phyloP scores from a whole-genome alignment of 1,284 basidiomycete species.

The Cutaneotrichosporon sp. region DNA sequence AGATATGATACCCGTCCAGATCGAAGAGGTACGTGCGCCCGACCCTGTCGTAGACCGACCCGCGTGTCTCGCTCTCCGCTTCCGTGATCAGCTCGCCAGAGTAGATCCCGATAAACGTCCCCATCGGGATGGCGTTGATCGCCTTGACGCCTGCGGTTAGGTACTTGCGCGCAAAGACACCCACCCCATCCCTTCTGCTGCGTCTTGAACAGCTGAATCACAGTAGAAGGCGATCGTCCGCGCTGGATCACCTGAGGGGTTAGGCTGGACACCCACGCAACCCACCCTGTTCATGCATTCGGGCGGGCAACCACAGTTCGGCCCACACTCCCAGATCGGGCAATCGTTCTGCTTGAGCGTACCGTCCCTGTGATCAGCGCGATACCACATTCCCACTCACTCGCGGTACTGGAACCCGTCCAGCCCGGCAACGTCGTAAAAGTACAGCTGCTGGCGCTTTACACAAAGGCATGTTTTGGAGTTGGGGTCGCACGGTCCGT shows the following conservation, averaged over 20 bases:
- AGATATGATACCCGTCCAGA: conserved; percentile 67
- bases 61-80: conserved; percentile 61
- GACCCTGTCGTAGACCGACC: conserved; percentile 62
- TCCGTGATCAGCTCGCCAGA: conserved; percentile 74
- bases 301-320: conserved; percentile 69
- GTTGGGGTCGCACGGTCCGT: conserved; percentile 65
- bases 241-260: conserved; percentile 66
- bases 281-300: conserved; percentile 74
- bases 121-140: conserved; percentile 58
- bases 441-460: conserved; percentile 55
- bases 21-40: conserved; percentile 81
- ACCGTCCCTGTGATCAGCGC: conserved; percentile 18
- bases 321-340: conserved; percentile 83
- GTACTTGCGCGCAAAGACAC: neutral
- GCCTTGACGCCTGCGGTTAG: conserved; percentile 50
- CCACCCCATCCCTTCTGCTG: conserved; percentile 71
- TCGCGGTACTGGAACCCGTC: conserved; percentile 64
- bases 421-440: conserved; percentile 31
- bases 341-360: conserved; percentile 53
- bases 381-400: conserved; percentile 5
- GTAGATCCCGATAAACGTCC: conserved; percentile 76
- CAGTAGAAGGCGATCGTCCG: conserved; percentile 61
- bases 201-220: conserved; percentile 60
- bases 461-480: conserved; percentile 65
- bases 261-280: conserved; percentile 5